These are phyloP conservation scores for Spiraea crenata DNA, from an alignment of 331 rosid genomes.

Conservation along the genomic window DNA sequence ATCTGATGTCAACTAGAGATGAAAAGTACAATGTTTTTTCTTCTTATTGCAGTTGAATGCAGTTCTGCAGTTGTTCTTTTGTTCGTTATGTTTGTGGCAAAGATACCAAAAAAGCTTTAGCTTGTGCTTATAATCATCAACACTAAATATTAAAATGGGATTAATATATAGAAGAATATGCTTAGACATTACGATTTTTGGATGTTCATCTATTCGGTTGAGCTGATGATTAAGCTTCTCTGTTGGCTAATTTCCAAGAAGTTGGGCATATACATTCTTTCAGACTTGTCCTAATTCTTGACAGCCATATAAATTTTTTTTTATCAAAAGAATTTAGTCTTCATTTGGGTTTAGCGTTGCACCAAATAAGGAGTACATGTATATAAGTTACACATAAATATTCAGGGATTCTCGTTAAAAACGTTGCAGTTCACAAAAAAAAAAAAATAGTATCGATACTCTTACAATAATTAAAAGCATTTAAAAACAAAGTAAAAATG, in stretches of 20 bases:
- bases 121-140: not conserved
- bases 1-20: not conserved
- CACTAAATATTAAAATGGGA: no score
- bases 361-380: no score
- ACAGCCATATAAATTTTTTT: no score
- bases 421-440: no score
- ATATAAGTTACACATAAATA: no score
- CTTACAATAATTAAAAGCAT: no score
- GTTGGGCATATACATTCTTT: not conserved
- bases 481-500: no score
- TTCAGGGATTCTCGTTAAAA: no score
- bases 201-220: not conserved
- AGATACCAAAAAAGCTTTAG: not conserved
- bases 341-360: no score
- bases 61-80: not conserved
- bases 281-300: not conserved
- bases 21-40: not conserved
- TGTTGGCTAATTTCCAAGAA: not conserved
- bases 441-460: no score
- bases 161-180: not conserved
- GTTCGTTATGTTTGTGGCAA: not conserved
- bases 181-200: not conserved
- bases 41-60: not conserved
- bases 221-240: not conserved
- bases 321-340: no score